Evolutionary conservation across 345 rosid genomes (phyloP), one percentile per base, ranked within the genome.

Genomic region (Pistacia atlantica): DNA sequence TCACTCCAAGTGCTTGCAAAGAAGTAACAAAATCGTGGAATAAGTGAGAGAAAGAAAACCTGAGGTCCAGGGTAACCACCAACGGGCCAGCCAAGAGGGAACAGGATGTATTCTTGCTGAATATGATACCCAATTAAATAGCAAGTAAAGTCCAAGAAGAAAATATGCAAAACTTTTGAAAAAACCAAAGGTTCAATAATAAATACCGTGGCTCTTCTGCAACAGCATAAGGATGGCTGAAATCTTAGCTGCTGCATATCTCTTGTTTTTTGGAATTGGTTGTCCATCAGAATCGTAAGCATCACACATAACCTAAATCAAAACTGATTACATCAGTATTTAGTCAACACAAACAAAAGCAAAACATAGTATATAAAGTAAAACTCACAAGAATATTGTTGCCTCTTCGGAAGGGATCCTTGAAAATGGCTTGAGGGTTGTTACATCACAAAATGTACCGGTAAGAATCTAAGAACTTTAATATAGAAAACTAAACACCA

Each of bases 391-490:
- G 91, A 78, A 93, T 93, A 74, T 95, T 86, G 87, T 88, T 93
- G 65, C 97, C 99, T 75, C 89, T 84, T 74, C 98, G 90, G 67
- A 95, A 95, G 8, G 99, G 99, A 73, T 95, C 98, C 80, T 69
- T 93, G 88, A 90, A 95, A 77, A 95, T 91, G 4, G 99, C 98
- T 83, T 93, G 99, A 73, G 99, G 99, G 73, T 97, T 95, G 82
- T 80, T 62, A 38, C 45, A 74, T 70, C 60, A 16, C 55, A 76
- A 5, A 38, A 38, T 38, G 4, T 38, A 38, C 6, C 4, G 45
- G 4, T 38, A 3, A 38, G 45, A 38, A 38, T 4, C 45, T 38
- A 38, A 38, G 45, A 38, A 38, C 45, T 4, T 38, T 0, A 38
- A 38, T 38, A 38, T 5, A 3, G 45, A 38, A 38, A 22, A 22